A percentile compares a stretch with the other conserved stretches of the same genome.
Evolutionary conservation across 2,329 filamentous ascomycete genomes (phyloP).

Genomic region (Aspergillus spinulosporus): DNA sequence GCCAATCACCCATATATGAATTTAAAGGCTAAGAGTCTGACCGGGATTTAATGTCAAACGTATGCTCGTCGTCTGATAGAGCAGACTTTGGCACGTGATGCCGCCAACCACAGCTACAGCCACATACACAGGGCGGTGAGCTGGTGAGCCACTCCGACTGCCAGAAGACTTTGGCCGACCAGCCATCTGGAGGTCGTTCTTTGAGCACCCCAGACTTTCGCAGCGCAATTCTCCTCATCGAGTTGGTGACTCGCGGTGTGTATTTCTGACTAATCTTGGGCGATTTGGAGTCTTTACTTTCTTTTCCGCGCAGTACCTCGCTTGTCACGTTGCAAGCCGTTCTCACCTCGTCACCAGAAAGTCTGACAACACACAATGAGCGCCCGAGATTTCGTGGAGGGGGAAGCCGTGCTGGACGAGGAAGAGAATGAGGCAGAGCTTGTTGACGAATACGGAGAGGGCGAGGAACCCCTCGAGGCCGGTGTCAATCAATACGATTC

Average conservation of each 20-base stretch:
- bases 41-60: too few species aligned
- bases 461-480: conserved; percentile 43
- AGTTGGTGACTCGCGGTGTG: neutral
- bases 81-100: conserved; percentile 1
- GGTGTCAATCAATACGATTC: conserved; percentile 64
- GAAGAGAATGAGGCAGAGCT: conserved; percentile 80
- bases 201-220: conserved; percentile 8
- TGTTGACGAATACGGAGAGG: conserved; percentile 71
- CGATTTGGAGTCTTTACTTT: neutral
- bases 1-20: too few species aligned
- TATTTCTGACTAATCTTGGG: neutral
- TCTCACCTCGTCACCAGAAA: conserved; percentile 2
- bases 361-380: conserved; percentile 53
- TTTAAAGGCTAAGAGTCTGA: too few species aligned
- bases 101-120: conserved; percentile 3
- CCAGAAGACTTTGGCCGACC: conserved; percentile 13
- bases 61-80: neutral
- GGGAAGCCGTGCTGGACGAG: conserved; percentile 82
- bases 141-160: conserved; percentile 6
- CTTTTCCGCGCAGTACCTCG: conserved; percentile 1
- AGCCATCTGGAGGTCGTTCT: conserved; percentile 9
- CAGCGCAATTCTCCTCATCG: neutral
- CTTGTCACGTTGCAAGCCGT: conserved; percentile 6
- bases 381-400: conserved; percentile 70
- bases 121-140: conserved; percentile 10